Evolutionary conservation across 164 flowering plant genomes (phyloP).

Genomic region (Hamamelis virginiana): DNA sequence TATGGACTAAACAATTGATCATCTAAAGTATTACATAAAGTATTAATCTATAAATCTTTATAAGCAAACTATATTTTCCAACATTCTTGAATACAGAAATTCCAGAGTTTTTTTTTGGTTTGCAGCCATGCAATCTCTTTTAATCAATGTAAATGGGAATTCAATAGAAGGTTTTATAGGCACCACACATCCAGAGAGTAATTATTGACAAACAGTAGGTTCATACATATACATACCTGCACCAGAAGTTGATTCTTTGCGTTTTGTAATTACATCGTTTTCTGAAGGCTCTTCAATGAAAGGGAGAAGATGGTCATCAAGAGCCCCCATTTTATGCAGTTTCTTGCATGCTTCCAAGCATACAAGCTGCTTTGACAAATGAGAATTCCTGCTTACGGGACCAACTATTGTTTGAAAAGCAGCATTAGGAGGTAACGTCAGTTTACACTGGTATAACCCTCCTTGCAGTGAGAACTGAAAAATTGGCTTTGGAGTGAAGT

Average conservation of each 20-base stretch:
- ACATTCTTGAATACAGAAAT: background rate
- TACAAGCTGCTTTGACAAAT: conserved; percentile 68
- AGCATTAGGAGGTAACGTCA: conserved; percentile 75
- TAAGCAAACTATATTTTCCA: background rate
- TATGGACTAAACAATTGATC: no score
- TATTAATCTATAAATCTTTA: no score
- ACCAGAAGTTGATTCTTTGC: conserved; percentile 43
- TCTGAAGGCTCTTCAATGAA: conserved; percentile 33
- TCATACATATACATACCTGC: conserved; percentile 50
- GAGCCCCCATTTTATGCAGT: conserved; percentile 72
- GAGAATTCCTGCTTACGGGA: conserved; percentile 39
- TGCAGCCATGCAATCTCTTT: no score
- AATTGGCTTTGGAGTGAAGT: conserved; percentile 54
- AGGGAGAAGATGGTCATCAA: conserved; percentile 79
- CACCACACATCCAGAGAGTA: no score
- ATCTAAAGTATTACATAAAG: no score
- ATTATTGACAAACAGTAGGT: no score
- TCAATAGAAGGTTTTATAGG: no score
- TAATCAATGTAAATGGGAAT: no score
- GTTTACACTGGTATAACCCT: conserved; percentile 42
- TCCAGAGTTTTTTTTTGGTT: no score
- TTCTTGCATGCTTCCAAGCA: conserved; percentile 85
- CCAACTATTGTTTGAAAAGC: conserved; percentile 61
- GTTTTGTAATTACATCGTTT: conserved; percentile 19
- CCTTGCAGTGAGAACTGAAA: conserved; percentile 37